phyloP scores from a whole-genome alignment of 805 yeast species.

The Candida sanyiensis region DNA sequence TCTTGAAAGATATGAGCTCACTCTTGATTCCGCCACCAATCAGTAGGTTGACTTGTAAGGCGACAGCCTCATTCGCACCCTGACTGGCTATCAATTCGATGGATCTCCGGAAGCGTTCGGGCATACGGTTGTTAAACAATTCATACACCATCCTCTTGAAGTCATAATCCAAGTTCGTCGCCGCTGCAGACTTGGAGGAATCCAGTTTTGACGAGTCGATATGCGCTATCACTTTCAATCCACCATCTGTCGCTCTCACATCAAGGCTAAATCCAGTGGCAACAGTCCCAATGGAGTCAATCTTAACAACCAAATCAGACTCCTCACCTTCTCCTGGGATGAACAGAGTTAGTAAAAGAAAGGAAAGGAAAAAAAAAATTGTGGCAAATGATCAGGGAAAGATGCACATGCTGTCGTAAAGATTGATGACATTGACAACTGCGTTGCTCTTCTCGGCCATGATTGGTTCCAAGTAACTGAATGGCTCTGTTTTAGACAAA shows the following conservation, averaged over 20 bases:
- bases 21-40: slow-evolving; percentile 12
- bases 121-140: slow-evolving; percentile 5
- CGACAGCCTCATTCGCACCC: not conserved
- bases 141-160: slow-evolving; percentile 4
- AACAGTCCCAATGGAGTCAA: not conserved
- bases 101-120: slow-evolving; percentile 2
- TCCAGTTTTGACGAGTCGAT: not conserved
- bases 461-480: no score
- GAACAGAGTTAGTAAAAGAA: no score
- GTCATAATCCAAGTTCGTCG: slow-evolving; percentile 4
- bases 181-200: slow-evolving; percentile 1
- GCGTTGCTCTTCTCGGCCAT: not conserved
- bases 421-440: slow-evolving; percentile 2
- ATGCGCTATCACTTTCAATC: not conserved
- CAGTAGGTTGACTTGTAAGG: not conserved
- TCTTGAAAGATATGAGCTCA: slow-evolving; percentile 11
- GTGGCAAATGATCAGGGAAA: not conserved
- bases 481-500: no score
- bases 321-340: slow-evolving; percentile 8
- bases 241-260: slow-evolving; percentile 11
- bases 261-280: not conserved
- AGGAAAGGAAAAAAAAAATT: not conserved
- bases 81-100: slow-evolving; percentile 6
- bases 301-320: slow-evolving; percentile 12
- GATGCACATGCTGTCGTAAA: not conserved